These are phyloP conservation scores for Tetracladium setigerum DNA, from an alignment of 495 filamentous ascomycete species.

Conservation along the genomic window DNA sequence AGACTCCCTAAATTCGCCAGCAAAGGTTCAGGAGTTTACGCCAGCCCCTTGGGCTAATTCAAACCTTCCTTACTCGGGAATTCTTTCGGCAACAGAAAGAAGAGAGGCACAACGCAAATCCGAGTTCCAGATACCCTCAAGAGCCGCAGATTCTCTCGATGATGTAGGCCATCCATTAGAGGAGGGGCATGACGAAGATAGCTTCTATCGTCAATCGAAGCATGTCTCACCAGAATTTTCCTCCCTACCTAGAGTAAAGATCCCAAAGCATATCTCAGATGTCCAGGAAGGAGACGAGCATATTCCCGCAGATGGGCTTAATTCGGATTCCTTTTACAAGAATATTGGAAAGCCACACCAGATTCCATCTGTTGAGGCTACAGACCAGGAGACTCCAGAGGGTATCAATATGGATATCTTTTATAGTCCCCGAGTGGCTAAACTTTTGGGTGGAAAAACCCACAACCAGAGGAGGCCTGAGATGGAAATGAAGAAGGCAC, in stretches of 20 bases:
- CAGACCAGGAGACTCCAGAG: slow-evolving; percentile 36
- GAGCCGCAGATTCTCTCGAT: slow-evolving; percentile 29
- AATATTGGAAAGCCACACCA: not conserved
- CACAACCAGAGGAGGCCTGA: slow-evolving; percentile 11
- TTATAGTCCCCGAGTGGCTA: slow-evolving; percentile 50
- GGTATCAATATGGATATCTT: slow-evolving; percentile 56
- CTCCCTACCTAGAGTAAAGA: slow-evolving; percentile 48
- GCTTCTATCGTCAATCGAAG: slow-evolving; percentile 46
- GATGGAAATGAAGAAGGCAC: slow-evolving; percentile 10
- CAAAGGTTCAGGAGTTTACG: too few relatives aligned
- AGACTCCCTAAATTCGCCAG: too few relatives aligned
- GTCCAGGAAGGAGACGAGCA: slow-evolving; percentile 7
- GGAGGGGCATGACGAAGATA: slow-evolving; percentile 46
- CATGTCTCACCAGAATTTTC: slow-evolving; percentile 40
- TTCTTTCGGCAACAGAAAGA: slow-evolving; percentile 29
- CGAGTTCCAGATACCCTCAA: slow-evolving; percentile 48
- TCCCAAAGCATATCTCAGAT: slow-evolving; percentile 45
- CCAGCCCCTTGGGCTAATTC: not conserved
- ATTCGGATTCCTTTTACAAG: slow-evolving; percentile 46
- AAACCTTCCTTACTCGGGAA: slow-evolving; percentile 3
- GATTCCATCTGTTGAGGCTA: slow-evolving; percentile 5
- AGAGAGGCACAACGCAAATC: slow-evolving; percentile 41
- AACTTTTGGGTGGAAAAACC: slow-evolving; percentile 34
- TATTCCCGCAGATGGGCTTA: slow-evolving; percentile 39
- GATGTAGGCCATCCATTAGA: slow-evolving; percentile 12